Evolutionary conservation across 2,329 filamentous ascomycete species (phyloP), one percentile per base, ranked within the genome.

Genomic region (Dothidotthia symphoricarpi): DNA sequence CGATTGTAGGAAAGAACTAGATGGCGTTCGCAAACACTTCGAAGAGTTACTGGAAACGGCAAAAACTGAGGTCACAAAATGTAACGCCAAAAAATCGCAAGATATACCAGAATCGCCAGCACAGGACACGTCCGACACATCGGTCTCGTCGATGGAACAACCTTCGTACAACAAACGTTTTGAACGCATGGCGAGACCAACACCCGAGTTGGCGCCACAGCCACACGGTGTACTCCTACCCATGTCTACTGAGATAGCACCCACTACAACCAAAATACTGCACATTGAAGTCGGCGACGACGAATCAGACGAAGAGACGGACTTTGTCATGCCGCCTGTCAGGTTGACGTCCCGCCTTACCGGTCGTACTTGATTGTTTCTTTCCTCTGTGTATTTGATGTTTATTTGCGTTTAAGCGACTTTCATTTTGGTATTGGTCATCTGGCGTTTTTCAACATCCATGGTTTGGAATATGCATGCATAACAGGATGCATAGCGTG

Each of bases 1-100:
- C 9, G 85, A 93, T 57, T 95, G 90, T 66, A 77, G 74, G n/a
- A 77, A 80, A 13, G 88, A 95, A 64, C 76, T 95, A 26, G 73
- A 75, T 16, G 83, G 81, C 31, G 84, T 90, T 36, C 79, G 82
- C 57, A 72, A 75, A 40, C 79, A 81, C 12, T 77, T 94, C 28
- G 68, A 69, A 7, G 76, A 83, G 38, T 81, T 88, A 1, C 72
- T 82, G 34, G 76, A 78, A 22, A 69, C 80, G 36, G 81, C 83
- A 12, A 72, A 72, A 28, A 74, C 36, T 19, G 57, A 65, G 43
- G 55, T 57, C 9, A 53, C 47, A 13, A 64, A 57, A 30, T 53
- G 47, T 25, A 41, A 39, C 10, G 47, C 51, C 6, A 47, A 41
- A 17, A 56, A 54, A 45, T 36, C 28, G 13, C 45, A 43, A 27